Conservation (phyloP, 2,329 filamentous ascomycete genomes). For the Microsporum canis region DNA sequence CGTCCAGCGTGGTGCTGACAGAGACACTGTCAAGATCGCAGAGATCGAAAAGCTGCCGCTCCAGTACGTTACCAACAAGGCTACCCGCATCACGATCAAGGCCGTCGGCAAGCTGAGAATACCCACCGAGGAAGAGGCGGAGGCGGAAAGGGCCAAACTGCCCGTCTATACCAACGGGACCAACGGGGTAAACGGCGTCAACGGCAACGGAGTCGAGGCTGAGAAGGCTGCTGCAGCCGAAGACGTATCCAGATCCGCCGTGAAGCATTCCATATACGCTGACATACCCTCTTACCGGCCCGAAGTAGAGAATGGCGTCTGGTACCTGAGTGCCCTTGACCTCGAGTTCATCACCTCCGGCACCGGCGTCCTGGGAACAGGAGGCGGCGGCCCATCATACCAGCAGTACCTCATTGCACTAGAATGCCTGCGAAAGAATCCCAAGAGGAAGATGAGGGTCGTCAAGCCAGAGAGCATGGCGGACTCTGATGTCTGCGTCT, state of each 20-base stretch:
- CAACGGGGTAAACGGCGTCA: neutral
- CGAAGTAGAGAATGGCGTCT: slow-evolving; percentile 23
- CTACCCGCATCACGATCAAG: slow-evolving; percentile 27
- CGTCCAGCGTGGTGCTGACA: slow-evolving; percentile 16
- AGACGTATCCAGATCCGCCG: slow-evolving; percentile 6
- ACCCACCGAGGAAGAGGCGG: slow-evolving; percentile 8
- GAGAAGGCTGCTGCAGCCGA: slow-evolving; percentile 9
- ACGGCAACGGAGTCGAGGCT: slow-evolving; percentile 9
- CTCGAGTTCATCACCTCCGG: slow-evolving; percentile 30
- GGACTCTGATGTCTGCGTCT: slow-evolving; percentile 33
- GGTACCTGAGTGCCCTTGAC: slow-evolving; percentile 29
- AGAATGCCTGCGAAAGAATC: slow-evolving; percentile 26
- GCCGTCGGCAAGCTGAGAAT: slow-evolving; percentile 34
- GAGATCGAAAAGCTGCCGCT: slow-evolving; percentile 34
- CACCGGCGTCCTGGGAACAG: slow-evolving; percentile 29
- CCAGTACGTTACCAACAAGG: slow-evolving; percentile 27
- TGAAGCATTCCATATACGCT: slow-evolving; percentile 11
- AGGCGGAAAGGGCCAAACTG: neutral
- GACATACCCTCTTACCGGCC: slow-evolving; percentile 26
- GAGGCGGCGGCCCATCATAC: slow-evolving; percentile 34
- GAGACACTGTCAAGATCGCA: slow-evolving; percentile 32
- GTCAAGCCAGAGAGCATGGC: slow-evolving; percentile 29
- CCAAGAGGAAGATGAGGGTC: slow-evolving; percentile 30
- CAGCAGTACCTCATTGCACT: slow-evolving; percentile 38
- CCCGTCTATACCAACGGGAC: neutral